A percentile compares a stretch with the other conserved stretches of the same genome.
phyloP scores from a whole-genome alignment of 257 asterid species.

The Striga asiatica region DNA sequence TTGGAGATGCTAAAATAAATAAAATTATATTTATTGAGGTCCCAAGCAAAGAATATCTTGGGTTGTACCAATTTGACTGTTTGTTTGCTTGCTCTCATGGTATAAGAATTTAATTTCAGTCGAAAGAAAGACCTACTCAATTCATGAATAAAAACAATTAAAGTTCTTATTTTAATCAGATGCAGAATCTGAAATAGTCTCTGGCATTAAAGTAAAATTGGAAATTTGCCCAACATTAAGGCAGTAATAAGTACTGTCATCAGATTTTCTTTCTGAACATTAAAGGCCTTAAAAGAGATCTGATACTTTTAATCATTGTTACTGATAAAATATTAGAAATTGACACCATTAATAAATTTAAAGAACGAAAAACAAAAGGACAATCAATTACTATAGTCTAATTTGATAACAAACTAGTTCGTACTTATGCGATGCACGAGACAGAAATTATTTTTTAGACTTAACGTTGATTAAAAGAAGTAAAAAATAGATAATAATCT shows the following conservation, averaged over 20 bases:
- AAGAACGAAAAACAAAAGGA: not conserved
- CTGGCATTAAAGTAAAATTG: slow-evolving; percentile 1
- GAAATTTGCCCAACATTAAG: slow-evolving; percentile 11
- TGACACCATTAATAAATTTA: not conserved
- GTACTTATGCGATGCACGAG: too few species aligned
- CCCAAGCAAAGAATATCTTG: slow-evolving; percentile 55
- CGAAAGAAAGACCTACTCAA: too few species aligned
- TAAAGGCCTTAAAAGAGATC: slow-evolving; percentile 2
- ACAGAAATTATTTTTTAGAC: too few species aligned
- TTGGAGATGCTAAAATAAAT: slow-evolving; percentile 25
- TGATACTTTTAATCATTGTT: slow-evolving; percentile 23
- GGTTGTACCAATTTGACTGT: slow-evolving; percentile 32
- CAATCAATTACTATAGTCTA: too few species aligned
- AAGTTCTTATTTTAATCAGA: not conserved
- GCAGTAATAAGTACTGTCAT: too few species aligned
- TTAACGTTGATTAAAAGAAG: too few species aligned
- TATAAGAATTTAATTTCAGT: slow-evolving; percentile 12
- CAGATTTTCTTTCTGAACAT: too few species aligned
- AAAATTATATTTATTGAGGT: slow-evolving; percentile 8
- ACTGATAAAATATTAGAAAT: slow-evolving; percentile 10
- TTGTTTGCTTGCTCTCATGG: slow-evolving; percentile 21
- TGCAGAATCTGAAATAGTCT: not conserved
- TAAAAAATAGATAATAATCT: too few species aligned
- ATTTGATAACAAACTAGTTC: too few species aligned
- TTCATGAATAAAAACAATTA: not conserved